These are phyloP conservation scores for Biancaea sappan DNA, from an alignment of 306 rosid genomes.

Conservation along the genomic window DNA sequence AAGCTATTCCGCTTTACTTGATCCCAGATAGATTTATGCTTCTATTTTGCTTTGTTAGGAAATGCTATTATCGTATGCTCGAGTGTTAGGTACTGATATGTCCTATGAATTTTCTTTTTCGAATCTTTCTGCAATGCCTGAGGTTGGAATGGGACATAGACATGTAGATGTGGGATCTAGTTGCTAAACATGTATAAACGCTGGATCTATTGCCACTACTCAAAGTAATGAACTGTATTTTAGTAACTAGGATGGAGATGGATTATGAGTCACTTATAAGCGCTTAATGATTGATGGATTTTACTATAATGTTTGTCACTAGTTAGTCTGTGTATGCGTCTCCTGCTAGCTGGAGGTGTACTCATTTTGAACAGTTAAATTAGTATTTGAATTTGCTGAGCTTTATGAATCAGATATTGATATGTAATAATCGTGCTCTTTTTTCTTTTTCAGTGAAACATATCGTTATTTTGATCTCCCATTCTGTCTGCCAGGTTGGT, in stretches of 20 bases:
- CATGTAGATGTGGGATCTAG: not conserved
- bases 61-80: not conserved
- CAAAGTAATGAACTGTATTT: not conserved
- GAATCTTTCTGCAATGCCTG: not conserved
- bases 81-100: not conserved
- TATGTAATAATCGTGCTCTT: not conserved
- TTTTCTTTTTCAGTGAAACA: slow-evolving; percentile 39
- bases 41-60: not conserved
- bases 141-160: not conserved
- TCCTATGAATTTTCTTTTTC: not conserved
- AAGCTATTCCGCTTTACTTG: not conserved
- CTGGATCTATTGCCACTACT: slow-evolving; percentile 10
- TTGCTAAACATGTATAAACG: not conserved
- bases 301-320: not conserved
- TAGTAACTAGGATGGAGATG: not conserved
- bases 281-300: not conserved
- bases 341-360: not conserved
- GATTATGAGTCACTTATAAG: not conserved
- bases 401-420: not conserved
- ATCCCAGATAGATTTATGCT: not conserved
- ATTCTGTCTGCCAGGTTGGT: slow-evolving; percentile 60
- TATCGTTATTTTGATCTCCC: slow-evolving; percentile 67
- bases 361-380: not conserved
- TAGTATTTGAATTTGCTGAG: not conserved
- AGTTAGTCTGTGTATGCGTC: not conserved